phyloP scores from a whole-genome alignment of 768 basidiomycete genomes.

The Strobilomyces echinocephalus region DNA sequence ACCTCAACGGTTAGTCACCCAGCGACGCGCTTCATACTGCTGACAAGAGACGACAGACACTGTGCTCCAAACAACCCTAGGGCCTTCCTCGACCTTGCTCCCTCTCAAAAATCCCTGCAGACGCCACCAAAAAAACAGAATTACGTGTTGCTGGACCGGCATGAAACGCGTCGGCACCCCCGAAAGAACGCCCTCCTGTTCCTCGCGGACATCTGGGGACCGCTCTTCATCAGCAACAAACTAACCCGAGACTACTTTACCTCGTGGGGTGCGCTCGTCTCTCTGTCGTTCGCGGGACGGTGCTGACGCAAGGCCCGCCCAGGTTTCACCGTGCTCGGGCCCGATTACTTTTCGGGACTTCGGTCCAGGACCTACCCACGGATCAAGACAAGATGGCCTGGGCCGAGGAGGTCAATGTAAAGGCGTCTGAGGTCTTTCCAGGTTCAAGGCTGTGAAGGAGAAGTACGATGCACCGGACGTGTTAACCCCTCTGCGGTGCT shows the following conservation, averaged over 20 bases:
- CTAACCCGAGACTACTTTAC: slow-evolving; percentile 61
- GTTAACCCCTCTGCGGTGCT: too few species aligned
- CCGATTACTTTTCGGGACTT: slow-evolving; percentile 58
- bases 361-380: slow-evolving; percentile 33
- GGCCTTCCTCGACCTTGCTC: too few species aligned
- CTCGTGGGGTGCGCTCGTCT: slow-evolving; percentile 40
- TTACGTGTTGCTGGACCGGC: too few species aligned
- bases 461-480: slow-evolving; percentile 36
- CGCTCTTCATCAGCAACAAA: slow-evolving; percentile 51
- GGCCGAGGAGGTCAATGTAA: slow-evolving; percentile 29
- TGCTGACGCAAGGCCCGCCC: neutral
- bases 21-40: too few species aligned
- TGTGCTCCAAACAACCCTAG: too few species aligned
- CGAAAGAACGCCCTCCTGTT: too few species aligned
- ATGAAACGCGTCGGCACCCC: too few species aligned
- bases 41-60: too few species aligned
- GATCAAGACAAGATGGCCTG: slow-evolving; percentile 34
- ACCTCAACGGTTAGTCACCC: too few species aligned
- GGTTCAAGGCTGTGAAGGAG: slow-evolving; percentile 44
- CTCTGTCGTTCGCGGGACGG: neutral
- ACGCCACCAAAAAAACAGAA: too few species aligned
- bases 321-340: slow-evolving; percentile 56
- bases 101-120: too few species aligned
- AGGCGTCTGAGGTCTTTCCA: slow-evolving; percentile 38
- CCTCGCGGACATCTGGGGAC: slow-evolving; percentile 52